Evolutionary conservation across 805 yeast genomes (phyloP), one percentile per base, ranked within the genome.

Genomic region (Komagataella populi): DNA sequence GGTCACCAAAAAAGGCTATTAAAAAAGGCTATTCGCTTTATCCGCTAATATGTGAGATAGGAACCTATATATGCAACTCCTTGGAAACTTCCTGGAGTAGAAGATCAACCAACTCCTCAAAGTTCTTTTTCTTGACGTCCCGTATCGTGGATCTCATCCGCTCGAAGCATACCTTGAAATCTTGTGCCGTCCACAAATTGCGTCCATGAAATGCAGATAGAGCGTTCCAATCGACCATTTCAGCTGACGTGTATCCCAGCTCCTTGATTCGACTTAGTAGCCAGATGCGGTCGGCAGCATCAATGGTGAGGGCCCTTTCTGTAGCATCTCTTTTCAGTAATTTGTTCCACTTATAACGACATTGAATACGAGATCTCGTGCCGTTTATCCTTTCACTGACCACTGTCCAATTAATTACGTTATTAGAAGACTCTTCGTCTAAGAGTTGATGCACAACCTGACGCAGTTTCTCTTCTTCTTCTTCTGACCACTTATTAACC

Each of bases 321-420:
- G 66, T 57, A 1, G 78, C 76, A 55, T 82, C 84, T 53, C 84
- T 71, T 59, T 80, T 82, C 50, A 81, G 66, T 5, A 89, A 60
- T 66, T 90, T 91, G 61, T 84, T 84, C 96, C 97, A 91, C 63
- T 91, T 91, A 67, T 91, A 91, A 53, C 98, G 78, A 64, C 97
- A 90, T 67, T 91, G 98, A 56, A 91, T 90, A 58, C 98, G 74
- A 1, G 96, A 85, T 55, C 98, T 76, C 1, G 80, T 72, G 2
- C 96, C 96, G 39, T 87, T 83, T 95, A 91, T 88, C 49, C 77
- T 71, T 63, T 91, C 98, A 60, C 91, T 82, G 3, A 91, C 95
- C 4, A 81, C 70, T 0, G 97, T 90, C 97, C 98, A 91, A 63
- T 91, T 91, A 51, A 90, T 80, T 2, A 73, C 67, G 2, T 77